These are phyloP conservation scores for Rhazya stricta DNA, from an alignment of 257 asterid species.

Conservation along the genomic window DNA sequence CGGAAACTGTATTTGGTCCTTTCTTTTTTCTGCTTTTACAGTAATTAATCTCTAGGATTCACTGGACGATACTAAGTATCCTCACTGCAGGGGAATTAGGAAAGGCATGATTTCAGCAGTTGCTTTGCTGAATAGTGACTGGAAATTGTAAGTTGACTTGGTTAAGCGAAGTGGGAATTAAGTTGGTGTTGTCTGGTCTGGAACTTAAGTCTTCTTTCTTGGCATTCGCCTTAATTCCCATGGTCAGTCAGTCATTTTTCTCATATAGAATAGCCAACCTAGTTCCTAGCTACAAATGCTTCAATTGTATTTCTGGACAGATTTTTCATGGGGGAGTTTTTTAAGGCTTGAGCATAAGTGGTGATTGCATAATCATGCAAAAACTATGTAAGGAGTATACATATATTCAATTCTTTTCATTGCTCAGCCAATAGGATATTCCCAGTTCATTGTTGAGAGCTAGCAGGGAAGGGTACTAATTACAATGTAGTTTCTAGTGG, in stretches of 20 bases:
- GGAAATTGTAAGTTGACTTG: neutral
- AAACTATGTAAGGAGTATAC: neutral
- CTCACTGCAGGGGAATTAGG: neutral
- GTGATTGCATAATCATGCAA: neutral
- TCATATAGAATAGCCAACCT: neutral
- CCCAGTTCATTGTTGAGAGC: neutral
- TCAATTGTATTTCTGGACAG: neutral
- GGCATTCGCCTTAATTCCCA: neutral
- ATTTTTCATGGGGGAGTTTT: neutral
- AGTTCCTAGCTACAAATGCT: neutral
- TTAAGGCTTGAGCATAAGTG: neutral
- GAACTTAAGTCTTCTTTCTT: neutral
- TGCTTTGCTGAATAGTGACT: neutral
- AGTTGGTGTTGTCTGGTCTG: neutral
- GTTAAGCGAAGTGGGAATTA: neutral
- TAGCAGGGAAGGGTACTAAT: constrained; percentile 5
- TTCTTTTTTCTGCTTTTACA: neutral
- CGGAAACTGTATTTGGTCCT: neutral
- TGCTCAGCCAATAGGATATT: neutral
- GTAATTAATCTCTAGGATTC: neutral
- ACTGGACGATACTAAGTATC: neutral
- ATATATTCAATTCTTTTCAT: neutral
- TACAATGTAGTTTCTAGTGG: constrained; percentile 19
- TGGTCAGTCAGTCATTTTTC: neutral
- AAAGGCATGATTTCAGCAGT: neutral